Conservation (phyloP, 75 land plant genomes). For the Picea glauca region DNA sequence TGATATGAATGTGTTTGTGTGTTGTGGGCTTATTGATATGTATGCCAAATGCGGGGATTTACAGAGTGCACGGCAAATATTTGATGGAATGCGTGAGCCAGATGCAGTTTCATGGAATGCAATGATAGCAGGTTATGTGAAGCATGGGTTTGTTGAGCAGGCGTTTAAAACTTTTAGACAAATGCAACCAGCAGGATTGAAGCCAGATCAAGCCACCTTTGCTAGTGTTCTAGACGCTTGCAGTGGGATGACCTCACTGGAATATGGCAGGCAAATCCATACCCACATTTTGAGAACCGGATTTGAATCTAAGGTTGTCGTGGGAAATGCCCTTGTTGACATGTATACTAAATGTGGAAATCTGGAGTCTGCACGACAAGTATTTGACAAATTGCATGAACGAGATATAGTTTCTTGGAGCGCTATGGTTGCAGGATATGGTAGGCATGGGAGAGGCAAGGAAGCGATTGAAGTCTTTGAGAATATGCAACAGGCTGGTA, state of each 20-base stretch:
- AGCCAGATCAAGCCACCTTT: background rate
- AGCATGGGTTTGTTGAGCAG: background rate
- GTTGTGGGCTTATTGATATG: background rate
- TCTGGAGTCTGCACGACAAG: conserved; percentile 20
- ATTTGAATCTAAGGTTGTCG: conserved; percentile 12
- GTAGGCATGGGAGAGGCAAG: conserved; percentile 15
- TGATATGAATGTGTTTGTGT: background rate
- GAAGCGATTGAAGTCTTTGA: conserved; percentile 26
- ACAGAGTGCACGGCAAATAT: background rate
- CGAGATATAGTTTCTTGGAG: conserved; percentile 51
- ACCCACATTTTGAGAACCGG: conserved; percentile 11
- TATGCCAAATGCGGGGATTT: conserved; percentile 2
- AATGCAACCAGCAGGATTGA: conserved; percentile 21
- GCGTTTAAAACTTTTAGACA: conserved; percentile 27
- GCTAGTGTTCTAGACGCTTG: conserved; percentile 3
- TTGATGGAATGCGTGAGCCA: background rate
- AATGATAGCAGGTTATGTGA: conserved; percentile 21
- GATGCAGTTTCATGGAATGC: conserved; percentile 36
- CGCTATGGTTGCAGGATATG: conserved; percentile 40
- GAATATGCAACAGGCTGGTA: background rate
- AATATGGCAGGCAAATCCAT: conserved; percentile 29
- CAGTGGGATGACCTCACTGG: conserved; percentile 5
- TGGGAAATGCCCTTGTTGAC: conserved; percentile 32
- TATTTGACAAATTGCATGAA: conserved; percentile 36
- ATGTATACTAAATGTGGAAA: conserved; percentile 33